These are phyloP conservation scores for Mesembryanthemum crystallinum DNA, from an alignment of 148 eudicot genomes.

Conservation along the genomic window DNA sequence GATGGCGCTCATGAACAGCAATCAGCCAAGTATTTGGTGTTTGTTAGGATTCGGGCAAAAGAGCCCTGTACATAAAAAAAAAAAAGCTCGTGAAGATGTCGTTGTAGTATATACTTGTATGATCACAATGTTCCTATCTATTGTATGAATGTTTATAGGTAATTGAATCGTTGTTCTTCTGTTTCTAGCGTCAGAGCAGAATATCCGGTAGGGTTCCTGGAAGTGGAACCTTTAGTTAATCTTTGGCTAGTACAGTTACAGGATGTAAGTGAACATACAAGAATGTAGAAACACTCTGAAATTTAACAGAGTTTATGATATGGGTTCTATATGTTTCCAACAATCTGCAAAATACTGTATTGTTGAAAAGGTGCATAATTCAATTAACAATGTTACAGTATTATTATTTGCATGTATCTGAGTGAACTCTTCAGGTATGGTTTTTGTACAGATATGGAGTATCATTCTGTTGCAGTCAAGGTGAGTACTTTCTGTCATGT, in stretches of 20 bases:
- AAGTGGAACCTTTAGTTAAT: not conserved
- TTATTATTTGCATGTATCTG: too few relatives aligned
- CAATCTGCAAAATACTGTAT: not conserved
- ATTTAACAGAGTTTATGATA: conserved; percentile 6
- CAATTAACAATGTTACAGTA: too few relatives aligned
- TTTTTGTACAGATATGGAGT: too few relatives aligned
- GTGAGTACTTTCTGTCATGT: too few relatives aligned
- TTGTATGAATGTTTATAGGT: conserved; percentile 16
- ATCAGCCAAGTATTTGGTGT: not conserved
- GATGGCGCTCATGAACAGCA: conserved; percentile 2
- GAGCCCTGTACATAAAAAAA: conserved; percentile 27
- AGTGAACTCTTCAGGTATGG: too few relatives aligned
- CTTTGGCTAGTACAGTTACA: not conserved
- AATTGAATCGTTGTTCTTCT: conserved; percentile 1
- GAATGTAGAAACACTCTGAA: conserved; percentile 12
- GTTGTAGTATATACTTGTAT: conserved; percentile 23
- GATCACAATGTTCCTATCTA: conserved; percentile 11
- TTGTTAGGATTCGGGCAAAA: conserved; percentile 2
- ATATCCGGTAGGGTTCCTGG: conserved; percentile 14
- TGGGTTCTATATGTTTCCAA: not conserved
- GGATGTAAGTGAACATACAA: conserved; percentile 23
- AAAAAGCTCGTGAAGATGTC: conserved; percentile 15
- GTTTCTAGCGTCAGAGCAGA: not conserved
- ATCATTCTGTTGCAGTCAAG: too few relatives aligned
- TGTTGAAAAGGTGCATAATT: too few relatives aligned